Percentiles rank a stretch among this genome's conserved stretches.
These are phyloP conservation scores for Tremellales sp. DNA, from an alignment of 1,284 basidiomycete species.

Conservation along the genomic window DNA sequence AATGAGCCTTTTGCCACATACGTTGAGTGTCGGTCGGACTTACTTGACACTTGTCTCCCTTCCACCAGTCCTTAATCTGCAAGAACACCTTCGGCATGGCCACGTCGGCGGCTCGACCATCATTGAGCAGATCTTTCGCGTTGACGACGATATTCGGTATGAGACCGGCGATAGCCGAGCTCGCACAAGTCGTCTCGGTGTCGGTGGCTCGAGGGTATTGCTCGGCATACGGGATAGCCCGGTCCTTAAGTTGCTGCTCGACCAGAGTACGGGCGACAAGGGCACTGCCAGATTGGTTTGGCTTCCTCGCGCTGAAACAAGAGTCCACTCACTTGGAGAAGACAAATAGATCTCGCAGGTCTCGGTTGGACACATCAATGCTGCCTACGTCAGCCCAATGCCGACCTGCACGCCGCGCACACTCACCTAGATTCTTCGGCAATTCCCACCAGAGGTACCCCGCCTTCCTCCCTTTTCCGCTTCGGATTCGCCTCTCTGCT, in stretches of 20 bases:
- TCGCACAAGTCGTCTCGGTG: constrained; percentile 19
- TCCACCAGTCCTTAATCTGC: constrained; percentile 87
- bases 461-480: not conserved
- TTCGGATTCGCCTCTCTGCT: constrained; percentile 3
- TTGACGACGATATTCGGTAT: constrained; percentile 75
- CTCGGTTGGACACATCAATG: constrained; percentile 34
- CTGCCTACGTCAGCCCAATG: constrained; percentile 8
- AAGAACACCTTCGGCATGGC: constrained; percentile 86
- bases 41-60: constrained; percentile 61
- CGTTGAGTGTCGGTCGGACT: constrained; percentile 6
- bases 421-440: not conserved
- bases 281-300: constrained; percentile 56
- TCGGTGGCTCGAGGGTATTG: constrained; percentile 57
- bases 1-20: not conserved
- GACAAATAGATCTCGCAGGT: constrained; percentile 38
- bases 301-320: not conserved
- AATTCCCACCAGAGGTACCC: not conserved
- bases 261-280: constrained; percentile 85
- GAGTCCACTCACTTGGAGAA: constrained; percentile 38
- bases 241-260: constrained; percentile 77
- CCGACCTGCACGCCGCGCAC: not conserved
- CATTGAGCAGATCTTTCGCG: constrained; percentile 71
- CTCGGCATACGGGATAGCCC: constrained; percentile 70
- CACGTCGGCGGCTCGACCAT: constrained; percentile 76
- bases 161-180: constrained; percentile 53